phyloP scores from a whole-genome alignment of 805 yeast genomes.

The Ogataea salicorniae region DNA sequence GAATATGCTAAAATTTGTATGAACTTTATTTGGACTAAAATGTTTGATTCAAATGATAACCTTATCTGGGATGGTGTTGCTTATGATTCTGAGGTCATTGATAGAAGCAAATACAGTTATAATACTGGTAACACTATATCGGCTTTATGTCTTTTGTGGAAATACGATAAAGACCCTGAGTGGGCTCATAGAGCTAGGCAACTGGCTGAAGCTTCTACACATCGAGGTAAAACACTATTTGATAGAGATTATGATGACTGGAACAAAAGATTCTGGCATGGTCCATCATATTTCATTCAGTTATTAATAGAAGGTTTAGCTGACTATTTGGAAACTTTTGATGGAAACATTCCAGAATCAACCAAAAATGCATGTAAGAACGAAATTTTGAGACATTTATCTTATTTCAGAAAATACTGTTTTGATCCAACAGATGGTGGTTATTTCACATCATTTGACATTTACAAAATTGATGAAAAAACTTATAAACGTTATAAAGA shows the following conservation, averaged over 20 bases:
- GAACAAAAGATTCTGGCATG: constrained; percentile 58
- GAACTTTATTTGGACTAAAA: constrained; percentile 48
- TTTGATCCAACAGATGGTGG: constrained; percentile 55
- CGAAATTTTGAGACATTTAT: constrained; percentile 50
- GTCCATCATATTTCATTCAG: constrained; percentile 61
- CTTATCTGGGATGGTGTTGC: constrained; percentile 60
- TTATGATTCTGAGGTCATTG: constrained; percentile 39
- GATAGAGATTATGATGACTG: constrained; percentile 54
- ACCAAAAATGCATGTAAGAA: constrained; percentile 28
- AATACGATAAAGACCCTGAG: constrained; percentile 42
- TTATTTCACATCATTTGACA: constrained; percentile 55
- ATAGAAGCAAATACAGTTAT: constrained; percentile 59
- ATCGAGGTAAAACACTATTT: constrained; percentile 49
- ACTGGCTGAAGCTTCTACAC: constrained; percentile 54
- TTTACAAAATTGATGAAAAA: constrained; percentile 46
- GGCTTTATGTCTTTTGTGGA: constrained; percentile 46
- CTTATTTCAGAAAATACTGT: constrained; percentile 51
- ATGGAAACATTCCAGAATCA: constrained; percentile 33
- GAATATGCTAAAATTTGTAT: constrained; percentile 54
- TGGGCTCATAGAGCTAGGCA: constrained; percentile 45
- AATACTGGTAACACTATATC: constrained; percentile 64
- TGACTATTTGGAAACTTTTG: constrained; percentile 52
- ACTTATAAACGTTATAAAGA: constrained; percentile 44
- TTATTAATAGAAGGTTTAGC: constrained; percentile 63
- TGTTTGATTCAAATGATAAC: constrained; percentile 51